These are phyloP conservation scores for Xylariaceae sp. DNA, from an alignment of 2,329 filamentous ascomycete species.

Conservation along the genomic window DNA sequence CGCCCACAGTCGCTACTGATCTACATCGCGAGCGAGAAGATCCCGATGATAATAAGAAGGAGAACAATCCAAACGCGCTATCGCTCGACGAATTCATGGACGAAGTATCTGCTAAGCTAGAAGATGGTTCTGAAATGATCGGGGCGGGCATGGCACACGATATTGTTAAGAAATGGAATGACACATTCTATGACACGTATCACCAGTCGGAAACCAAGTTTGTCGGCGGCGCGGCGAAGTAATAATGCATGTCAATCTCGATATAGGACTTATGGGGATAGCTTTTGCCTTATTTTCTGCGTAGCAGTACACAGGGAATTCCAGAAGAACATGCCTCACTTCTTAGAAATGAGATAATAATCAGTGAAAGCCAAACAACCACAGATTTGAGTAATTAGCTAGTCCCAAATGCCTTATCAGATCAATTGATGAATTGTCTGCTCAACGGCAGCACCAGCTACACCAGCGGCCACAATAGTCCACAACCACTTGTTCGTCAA, in stretches of 20 bases:
- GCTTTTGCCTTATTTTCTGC: too few relatives aligned
- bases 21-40: slow-evolving; percentile 52
- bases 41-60: slow-evolving; percentile 57
- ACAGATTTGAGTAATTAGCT: too few relatives aligned
- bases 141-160: slow-evolving; percentile 39
- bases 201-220: too few relatives aligned
- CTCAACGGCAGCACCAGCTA: slow-evolving; percentile 45
- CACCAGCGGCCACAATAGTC: slow-evolving; percentile 47
- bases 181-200: slow-evolving; percentile 32
- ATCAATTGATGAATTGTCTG: slow-evolving; percentile 17
- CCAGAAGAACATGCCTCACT: too few relatives aligned
- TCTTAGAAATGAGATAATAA: too few relatives aligned
- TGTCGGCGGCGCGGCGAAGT: too few relatives aligned
- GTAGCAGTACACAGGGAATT: too few relatives aligned
- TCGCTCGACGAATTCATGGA: slow-evolving; percentile 52
- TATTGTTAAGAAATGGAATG: slow-evolving; percentile 43
- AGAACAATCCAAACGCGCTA: slow-evolving; percentile 44
- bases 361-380: too few relatives aligned
- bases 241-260: too few relatives aligned
- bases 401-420: slow-evolving; percentile 3
- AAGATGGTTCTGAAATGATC: slow-evolving; percentile 46
- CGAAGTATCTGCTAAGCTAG: slow-evolving; percentile 41
- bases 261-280: too few relatives aligned
- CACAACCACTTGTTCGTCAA: slow-evolving; percentile 54
- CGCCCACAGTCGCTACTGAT: slow-evolving; percentile 51